phyloP scores from a whole-genome alignment of 2,329 filamentous ascomycete genomes.

The Bipolaris zeicola region DNA sequence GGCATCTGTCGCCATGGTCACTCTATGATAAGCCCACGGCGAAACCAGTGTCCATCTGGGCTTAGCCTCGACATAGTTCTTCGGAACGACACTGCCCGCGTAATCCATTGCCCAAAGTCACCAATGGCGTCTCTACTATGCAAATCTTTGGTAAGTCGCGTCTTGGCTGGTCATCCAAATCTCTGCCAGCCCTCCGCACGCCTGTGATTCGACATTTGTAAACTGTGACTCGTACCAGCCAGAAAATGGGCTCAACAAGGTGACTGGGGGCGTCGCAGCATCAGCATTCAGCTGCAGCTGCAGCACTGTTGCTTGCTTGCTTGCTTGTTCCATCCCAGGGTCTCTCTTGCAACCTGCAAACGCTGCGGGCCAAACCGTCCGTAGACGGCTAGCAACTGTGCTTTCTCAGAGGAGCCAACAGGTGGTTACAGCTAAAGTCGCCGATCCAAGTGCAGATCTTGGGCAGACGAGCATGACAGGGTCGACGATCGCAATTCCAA shows the following conservation, averaged over 20 bases:
- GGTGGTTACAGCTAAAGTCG: slow-evolving; percentile 18
- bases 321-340: slow-evolving; percentile 14
- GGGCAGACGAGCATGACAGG: slow-evolving; percentile 18
- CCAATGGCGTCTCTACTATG: slow-evolving; percentile 11
- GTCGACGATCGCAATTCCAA: slow-evolving; percentile 36
- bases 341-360: slow-evolving; percentile 15
- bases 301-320: too few relatives aligned
- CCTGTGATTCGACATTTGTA: slow-evolving; percentile 6
- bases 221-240: background rate
- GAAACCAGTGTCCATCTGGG: slow-evolving; percentile 9
- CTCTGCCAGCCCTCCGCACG: slow-evolving; percentile 12
- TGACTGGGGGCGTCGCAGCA: too few relatives aligned
- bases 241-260: background rate
- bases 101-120: slow-evolving; percentile 6
- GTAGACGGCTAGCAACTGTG: slow-evolving; percentile 22
- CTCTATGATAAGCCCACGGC: slow-evolving; percentile 12
- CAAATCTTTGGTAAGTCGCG: slow-evolving; percentile 11
- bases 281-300: too few relatives aligned
- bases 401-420: slow-evolving; percentile 23
- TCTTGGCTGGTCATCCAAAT: slow-evolving; percentile 15
- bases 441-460: slow-evolving; percentile 34
- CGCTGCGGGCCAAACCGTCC: slow-evolving; percentile 28
- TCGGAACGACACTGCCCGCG: slow-evolving; percentile 6
- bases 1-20: slow-evolving; percentile 9
- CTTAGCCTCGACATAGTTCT: slow-evolving; percentile 5